These are phyloP conservation scores for Aspergillus coremiiformis DNA, from an alignment of 495 filamentous ascomycete species.

Conservation along the genomic window DNA sequence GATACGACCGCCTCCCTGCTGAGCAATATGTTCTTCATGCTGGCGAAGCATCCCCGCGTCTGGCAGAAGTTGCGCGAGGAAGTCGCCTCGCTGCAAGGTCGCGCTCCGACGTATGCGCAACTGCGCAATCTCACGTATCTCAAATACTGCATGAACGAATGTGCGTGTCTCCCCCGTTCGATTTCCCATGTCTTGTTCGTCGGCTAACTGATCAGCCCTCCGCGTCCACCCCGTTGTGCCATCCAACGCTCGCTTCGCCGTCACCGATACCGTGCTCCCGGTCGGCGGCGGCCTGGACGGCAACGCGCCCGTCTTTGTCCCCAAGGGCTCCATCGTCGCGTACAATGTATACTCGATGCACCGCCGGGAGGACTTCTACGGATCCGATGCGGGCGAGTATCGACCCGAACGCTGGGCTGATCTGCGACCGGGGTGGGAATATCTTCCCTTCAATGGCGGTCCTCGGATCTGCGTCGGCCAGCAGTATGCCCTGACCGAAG, in stretches of 20 bases:
- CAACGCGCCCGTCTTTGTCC: constrained; percentile 37
- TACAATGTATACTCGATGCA: constrained; percentile 27
- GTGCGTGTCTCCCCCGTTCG: constrained; percentile 8
- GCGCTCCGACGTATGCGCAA: constrained; percentile 25
- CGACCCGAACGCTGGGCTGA: constrained; percentile 26
- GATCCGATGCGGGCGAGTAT: constrained; percentile 30
- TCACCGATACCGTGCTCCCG: constrained; percentile 44
- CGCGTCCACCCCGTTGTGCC: constrained; percentile 49
- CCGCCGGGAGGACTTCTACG: constrained; percentile 26
- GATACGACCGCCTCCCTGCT: constrained; percentile 46
- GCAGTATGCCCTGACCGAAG: constrained; percentile 51
- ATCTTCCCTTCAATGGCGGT: constrained; percentile 57
- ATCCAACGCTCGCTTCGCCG: constrained; percentile 39
- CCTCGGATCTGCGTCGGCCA: constrained; percentile 51
- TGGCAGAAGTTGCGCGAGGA: constrained; percentile 37
- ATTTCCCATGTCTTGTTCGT: neutral
- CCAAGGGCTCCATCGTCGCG: constrained; percentile 24
- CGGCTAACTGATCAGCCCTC: constrained; percentile 14
- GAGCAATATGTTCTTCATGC: constrained; percentile 45
- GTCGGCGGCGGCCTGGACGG: constrained; percentile 43
- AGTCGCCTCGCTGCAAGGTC: constrained; percentile 32
- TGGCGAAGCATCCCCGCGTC: constrained; percentile 37
- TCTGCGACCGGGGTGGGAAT: constrained; percentile 46
- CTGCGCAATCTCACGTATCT: constrained; percentile 31
- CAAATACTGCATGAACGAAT: constrained; percentile 38